These are phyloP conservation scores for Monilinia aucupariae DNA, from an alignment of 2,329 filamentous ascomycete genomes.

Conservation along the genomic window DNA sequence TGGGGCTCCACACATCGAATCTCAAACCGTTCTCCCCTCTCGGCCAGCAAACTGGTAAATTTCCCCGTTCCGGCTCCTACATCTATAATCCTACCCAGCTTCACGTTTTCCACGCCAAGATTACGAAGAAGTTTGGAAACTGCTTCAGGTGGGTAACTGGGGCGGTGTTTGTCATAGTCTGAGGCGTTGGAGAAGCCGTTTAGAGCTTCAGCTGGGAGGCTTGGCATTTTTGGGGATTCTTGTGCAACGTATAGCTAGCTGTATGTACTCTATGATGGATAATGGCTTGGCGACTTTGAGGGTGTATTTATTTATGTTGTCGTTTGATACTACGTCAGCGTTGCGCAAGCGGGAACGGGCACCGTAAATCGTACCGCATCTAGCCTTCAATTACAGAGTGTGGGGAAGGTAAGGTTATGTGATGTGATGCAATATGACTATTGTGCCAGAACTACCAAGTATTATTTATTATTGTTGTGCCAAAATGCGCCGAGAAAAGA, in stretches of 20 bases:
- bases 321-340: background rate
- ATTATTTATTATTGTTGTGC: background rate
- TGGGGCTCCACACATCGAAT: slow-evolving; percentile 62
- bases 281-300: background rate
- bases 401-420: background rate
- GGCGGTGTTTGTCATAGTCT: slow-evolving; percentile 62
- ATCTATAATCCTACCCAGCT: slow-evolving; percentile 52
- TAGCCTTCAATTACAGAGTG: background rate
- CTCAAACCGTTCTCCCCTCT: slow-evolving; percentile 52
- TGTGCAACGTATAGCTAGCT: background rate
- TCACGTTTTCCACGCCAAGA: slow-evolving; percentile 45
- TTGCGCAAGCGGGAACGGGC: background rate
- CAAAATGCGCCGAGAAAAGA: background rate
- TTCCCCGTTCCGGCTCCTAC: slow-evolving; percentile 66
- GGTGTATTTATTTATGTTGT: background rate
- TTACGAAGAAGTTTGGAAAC: slow-evolving; percentile 53
- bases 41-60: slow-evolving; percentile 59
- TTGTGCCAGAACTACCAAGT: background rate
- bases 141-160: slow-evolving; percentile 56
- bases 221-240: background rate
- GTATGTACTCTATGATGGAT: background rate
- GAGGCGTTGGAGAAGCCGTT: slow-evolving; percentile 58
- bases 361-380: slow-evolving; percentile 4
- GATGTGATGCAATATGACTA: background rate
- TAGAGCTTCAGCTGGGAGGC: slow-evolving; percentile 26